Evolutionary conservation across 2,329 filamentous ascomycete genomes (phyloP).

Genomic region (Claviceps digitariae): DNA sequence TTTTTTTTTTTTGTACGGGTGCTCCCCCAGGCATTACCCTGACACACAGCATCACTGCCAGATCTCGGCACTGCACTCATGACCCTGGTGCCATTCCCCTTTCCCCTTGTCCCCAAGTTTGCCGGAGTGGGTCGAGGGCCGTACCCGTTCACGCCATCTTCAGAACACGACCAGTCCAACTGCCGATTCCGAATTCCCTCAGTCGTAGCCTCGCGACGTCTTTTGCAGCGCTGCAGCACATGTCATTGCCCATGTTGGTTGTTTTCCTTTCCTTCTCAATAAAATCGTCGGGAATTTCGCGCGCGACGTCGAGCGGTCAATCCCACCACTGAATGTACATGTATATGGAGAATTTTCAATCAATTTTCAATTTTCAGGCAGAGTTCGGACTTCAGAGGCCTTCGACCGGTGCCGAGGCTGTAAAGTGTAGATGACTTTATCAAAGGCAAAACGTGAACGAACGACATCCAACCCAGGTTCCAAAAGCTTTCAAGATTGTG

Average conservation of each 20-base stretch:
- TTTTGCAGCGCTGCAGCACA: not conserved
- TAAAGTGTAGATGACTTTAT: too few species aligned
- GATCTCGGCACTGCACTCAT: constrained; percentile 3
- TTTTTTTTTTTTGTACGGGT: not conserved
- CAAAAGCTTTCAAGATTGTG: not conserved
- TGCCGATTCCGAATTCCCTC: not conserved
- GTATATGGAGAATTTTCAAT: too few species aligned
- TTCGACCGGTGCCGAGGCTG: too few species aligned
- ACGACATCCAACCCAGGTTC: too few species aligned
- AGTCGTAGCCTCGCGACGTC: not conserved
- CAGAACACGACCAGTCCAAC: not conserved
- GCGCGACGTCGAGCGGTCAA: not conserved
- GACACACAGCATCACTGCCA: not conserved
- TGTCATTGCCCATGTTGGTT: not conserved
- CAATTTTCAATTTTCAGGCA: too few species aligned
- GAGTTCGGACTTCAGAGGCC: too few species aligned
- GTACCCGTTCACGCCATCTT: not conserved
- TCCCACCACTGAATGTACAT: too few species aligned
- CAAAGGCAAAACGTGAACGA: too few species aligned
- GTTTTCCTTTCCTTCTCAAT: not conserved
- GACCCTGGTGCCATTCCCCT: not conserved
- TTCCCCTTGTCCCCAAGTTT: not conserved
- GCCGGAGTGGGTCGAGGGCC: not conserved
- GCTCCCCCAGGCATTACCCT: too few species aligned
- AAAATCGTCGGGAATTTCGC: not conserved